Base-by-base conservation (phyloP, 305 asterid species). In the Euphrasia arctica region DNA sequence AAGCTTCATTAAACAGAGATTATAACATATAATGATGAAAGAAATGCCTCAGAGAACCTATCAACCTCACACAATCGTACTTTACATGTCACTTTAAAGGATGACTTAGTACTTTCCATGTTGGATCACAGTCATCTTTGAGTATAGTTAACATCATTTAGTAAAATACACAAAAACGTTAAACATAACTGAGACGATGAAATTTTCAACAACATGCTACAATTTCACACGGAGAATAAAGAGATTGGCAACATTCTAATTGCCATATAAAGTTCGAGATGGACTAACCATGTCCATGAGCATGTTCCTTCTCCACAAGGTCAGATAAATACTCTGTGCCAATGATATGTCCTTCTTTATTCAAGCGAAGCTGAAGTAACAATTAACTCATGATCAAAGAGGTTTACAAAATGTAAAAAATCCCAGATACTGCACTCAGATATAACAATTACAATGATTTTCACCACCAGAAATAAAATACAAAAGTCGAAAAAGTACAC, bases 291-390 rank as follows among this genome's bases (percentile, higher is more conserved):
- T 93, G 95, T 58, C 85, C 85, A 77, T 87, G 94, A 71, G 78
- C 60, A 77, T 88, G 89, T 65, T 71, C 97, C 86, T 86, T 90
- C 86, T 93, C 99, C 67, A 90, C 99, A 64, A 93, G 97, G 78
- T 93, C 97, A 0, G 95, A 84, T 60, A 93, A 28, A 81, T 88
- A 93, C 75, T 93, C 99, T 54, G 99, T 84, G 70, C 99, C 99
- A 72, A 81, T 80, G 65, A 93, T 88, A 58, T 72, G 74, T 55
- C 99, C 96, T 72, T 82, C 82, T 1, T 65, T 80, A 68, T 79
- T 85, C 91, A 93, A 75, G 68, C 95, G 93, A 77, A 92, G 97
- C 98, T 92, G 86, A 81, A 81, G 71, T 75, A 79, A 74, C 50
- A 65, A 66, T 39, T 70, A 60, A 52, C 56, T 1, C 18, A 67